A percentile compares a stretch with the other conserved stretches of the same genome.
Evolutionary conservation across 345 rosid species (phyloP).

Genomic region (Trapa incisa): DNA sequence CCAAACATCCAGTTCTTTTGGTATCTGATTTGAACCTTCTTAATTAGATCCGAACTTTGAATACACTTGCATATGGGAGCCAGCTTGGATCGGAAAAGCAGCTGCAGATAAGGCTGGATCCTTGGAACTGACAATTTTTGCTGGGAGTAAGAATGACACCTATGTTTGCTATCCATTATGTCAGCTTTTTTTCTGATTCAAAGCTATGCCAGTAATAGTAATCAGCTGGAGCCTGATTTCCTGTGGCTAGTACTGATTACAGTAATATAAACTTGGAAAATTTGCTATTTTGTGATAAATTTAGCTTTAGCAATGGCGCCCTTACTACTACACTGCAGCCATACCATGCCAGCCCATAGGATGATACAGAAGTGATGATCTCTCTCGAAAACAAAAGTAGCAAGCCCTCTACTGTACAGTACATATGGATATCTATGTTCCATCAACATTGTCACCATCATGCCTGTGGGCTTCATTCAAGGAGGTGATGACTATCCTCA

Average conservation of each 20-base stretch:
- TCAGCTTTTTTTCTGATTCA: neutral
- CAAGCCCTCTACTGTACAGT: too few species aligned
- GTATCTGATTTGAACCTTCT: too few species aligned
- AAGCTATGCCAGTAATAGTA: too few species aligned
- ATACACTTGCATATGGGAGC: too few species aligned
- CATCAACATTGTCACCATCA: too few species aligned
- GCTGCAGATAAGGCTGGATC: conserved; percentile 55
- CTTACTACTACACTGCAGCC: neutral
- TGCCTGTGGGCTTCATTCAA: neutral
- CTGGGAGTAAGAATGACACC: conserved; percentile 38
- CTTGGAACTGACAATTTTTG: conserved; percentile 40
- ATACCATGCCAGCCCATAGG: too few species aligned
- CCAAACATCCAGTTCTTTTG: too few species aligned
- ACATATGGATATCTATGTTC: too few species aligned
- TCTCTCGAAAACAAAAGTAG: too few species aligned
- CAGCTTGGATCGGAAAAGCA: neutral
- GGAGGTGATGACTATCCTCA: neutral
- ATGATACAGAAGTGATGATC: too few species aligned
- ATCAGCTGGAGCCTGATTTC: neutral
- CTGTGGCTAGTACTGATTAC: neutral
- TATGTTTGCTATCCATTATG: neutral
- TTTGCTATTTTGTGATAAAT: neutral
- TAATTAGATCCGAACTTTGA: too few species aligned
- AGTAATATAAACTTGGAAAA: neutral
- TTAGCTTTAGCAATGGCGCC: neutral